A percentile compares a stretch with the other conserved stretches of the same genome.
Conservation (phyloP, 2,329 filamentous ascomycete species). For the Leptographium lundbergii region DNA sequence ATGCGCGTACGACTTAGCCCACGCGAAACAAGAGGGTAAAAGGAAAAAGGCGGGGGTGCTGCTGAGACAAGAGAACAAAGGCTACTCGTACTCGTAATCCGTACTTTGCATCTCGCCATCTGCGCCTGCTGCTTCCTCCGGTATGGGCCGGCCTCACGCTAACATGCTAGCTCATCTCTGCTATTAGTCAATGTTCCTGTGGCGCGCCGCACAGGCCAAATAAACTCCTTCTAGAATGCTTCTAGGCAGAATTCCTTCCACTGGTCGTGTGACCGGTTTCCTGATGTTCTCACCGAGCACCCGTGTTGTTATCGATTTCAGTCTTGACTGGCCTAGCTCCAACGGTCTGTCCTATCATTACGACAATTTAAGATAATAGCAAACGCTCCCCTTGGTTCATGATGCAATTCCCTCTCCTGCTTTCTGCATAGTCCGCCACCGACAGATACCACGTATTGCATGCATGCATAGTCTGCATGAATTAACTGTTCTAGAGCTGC, state of each 20-base stretch:
- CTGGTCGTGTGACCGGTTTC: background rate
- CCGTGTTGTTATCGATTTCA: background rate
- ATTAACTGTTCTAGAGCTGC: too few relatives aligned
- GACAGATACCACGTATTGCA: too few relatives aligned
- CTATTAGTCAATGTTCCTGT: background rate
- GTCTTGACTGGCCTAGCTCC: background rate
- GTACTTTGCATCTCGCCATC: too few relatives aligned
- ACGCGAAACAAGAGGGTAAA: too few relatives aligned
- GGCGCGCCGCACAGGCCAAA: background rate
- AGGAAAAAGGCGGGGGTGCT: too few relatives aligned
- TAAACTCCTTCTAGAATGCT: slow-evolving; percentile 11
- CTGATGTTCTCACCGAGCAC: background rate
- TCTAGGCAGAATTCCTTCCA: background rate
- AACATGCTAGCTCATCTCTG: background rate
- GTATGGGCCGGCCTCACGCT: background rate
- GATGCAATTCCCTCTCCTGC: too few relatives aligned
- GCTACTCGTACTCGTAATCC: background rate
- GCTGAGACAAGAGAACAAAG: background rate
- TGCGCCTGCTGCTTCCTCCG: background rate
- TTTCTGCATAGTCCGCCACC: too few relatives aligned
- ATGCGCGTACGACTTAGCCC: too few relatives aligned
- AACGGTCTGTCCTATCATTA: background rate
- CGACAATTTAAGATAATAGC: background rate
- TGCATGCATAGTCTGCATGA: too few relatives aligned
- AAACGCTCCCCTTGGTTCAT: too few relatives aligned